Percentiles rank a stretch among this genome's conserved stretches.
These are phyloP conservation scores for Entelexis paramagnoliae DNA, from an alignment of 1,139 yeast species.

Conservation along the genomic window DNA sequence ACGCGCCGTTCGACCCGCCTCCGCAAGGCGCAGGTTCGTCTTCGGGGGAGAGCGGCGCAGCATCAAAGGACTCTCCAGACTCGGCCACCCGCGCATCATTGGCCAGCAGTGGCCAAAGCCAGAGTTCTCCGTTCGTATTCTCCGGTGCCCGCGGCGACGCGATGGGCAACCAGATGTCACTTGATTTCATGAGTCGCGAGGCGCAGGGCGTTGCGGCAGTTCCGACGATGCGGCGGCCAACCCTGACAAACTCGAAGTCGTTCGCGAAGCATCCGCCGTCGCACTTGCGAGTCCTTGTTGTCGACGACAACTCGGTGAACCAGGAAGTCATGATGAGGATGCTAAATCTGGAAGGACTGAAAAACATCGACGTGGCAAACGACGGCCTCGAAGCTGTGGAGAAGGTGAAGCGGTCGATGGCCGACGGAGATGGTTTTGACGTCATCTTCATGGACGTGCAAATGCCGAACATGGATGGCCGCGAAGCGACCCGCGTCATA, in stretches of 20 bases:
- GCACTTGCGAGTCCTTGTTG: constrained; percentile 48
- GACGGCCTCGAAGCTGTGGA: constrained; percentile 88
- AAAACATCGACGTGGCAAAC: constrained; percentile 63
- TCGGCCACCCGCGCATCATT: neutral
- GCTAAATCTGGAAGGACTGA: constrained; percentile 75
- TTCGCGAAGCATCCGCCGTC: constrained; percentile 5
- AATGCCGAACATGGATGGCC: constrained; percentile 90
- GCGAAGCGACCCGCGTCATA: constrained; percentile 65
- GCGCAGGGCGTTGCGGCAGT: neutral
- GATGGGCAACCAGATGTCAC: neutral
- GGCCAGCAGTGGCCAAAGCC: neutral
- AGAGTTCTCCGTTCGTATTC: neutral
- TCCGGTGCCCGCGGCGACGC: neutral
- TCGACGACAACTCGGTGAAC: constrained; percentile 88
- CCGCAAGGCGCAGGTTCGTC: neutral
- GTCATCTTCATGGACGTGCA: constrained; percentile 92
- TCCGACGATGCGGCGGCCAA: constrained; percentile 4
- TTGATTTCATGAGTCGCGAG: neutral
- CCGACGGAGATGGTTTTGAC: constrained; percentile 45
- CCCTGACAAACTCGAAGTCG: constrained; percentile 4
- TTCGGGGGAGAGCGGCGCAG: neutral
- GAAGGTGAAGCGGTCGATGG: constrained; percentile 43
- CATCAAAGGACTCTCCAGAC: neutral
- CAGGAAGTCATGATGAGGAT: constrained; percentile 88
- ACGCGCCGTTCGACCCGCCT: neutral